These are phyloP conservation scores for Niebla homalea DNA, from an alignment of 495 filamentous ascomycete genomes.

Conservation along the genomic window DNA sequence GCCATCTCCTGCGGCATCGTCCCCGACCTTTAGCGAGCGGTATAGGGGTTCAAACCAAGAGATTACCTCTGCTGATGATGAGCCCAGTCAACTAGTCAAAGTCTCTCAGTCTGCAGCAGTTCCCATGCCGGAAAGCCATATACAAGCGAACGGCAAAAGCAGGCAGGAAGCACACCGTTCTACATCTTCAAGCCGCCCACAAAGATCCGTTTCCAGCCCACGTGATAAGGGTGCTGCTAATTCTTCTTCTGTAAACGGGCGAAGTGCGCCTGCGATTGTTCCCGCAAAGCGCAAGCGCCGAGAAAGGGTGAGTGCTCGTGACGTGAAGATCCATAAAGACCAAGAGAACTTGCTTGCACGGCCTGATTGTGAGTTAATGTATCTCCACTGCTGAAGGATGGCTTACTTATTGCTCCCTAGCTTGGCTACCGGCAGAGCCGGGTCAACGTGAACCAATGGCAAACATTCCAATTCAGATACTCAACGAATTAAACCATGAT, in stretches of 20 bases:
- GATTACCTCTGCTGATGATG: no score
- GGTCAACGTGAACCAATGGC: slow-evolving; percentile 16
- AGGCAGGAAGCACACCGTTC: no score
- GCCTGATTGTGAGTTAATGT: slow-evolving; percentile 28
- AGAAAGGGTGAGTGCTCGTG: slow-evolving; percentile 25
- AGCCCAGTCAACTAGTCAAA: no score
- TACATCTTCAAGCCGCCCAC: no score
- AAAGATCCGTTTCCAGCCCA: no score
- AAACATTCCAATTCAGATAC: slow-evolving; percentile 17
- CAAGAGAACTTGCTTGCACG: slow-evolving; percentile 47
- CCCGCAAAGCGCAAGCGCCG: neutral
- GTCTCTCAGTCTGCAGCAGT: no score
- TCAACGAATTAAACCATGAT: slow-evolving; percentile 9
- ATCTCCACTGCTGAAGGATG: slow-evolving; percentile 20
- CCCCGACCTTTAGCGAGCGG: no score
- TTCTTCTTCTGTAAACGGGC: neutral
- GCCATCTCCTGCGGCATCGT: no score
- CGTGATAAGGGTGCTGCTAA: neutral
- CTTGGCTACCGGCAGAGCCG: slow-evolving; percentile 17
- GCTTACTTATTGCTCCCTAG: slow-evolving; percentile 8
- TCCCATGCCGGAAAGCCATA: no score
- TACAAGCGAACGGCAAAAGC: no score
- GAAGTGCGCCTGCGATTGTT: neutral
- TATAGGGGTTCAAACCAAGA: no score
- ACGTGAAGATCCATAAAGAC: slow-evolving; percentile 43